These are phyloP conservation scores for Stephanodiscus triporus DNA, from an alignment of 108 stramenopile genomes.

Conservation along the genomic window DNA sequence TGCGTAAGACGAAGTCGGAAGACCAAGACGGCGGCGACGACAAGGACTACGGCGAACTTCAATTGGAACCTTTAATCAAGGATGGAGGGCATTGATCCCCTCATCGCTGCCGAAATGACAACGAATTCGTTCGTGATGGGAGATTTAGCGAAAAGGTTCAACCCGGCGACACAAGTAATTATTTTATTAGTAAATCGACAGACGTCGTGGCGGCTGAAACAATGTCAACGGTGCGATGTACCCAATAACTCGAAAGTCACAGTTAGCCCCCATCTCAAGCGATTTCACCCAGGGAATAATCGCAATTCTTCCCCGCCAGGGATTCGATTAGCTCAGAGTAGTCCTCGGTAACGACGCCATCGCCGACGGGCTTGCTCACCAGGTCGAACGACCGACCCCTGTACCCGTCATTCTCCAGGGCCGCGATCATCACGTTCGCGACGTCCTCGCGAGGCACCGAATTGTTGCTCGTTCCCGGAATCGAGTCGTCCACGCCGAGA, in stretches of 20 bases:
- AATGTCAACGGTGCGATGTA: too few species aligned
- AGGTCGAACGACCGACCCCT: slow-evolving; percentile 71
- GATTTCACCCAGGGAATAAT: slow-evolving; percentile 64
- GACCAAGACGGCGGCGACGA: neutral
- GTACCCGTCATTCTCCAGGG: slow-evolving; percentile 49
- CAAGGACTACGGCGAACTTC: neutral
- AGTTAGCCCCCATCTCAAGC: neutral
- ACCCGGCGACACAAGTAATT: too few species aligned
- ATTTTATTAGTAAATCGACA: too few species aligned
- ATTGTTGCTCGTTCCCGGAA: slow-evolving; percentile 65
- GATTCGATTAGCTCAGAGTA: slow-evolving; percentile 49
- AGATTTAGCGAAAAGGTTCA: too few species aligned
- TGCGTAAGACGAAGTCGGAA: slow-evolving; percentile 41
- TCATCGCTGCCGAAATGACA: too few species aligned
- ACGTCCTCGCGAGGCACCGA: slow-evolving; percentile 86
- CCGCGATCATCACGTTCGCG: slow-evolving; percentile 78
- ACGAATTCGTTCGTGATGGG: too few species aligned
- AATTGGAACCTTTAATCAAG: neutral
- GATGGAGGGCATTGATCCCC: neutral
- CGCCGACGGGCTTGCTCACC: slow-evolving; percentile 51
- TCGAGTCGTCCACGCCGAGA: slow-evolving; percentile 76
- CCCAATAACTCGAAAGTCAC: neutral
- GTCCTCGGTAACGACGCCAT: slow-evolving; percentile 48
- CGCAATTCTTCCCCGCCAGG: slow-evolving; percentile 66
- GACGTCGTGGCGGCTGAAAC: too few species aligned